A percentile compares a stretch with the other conserved stretches of the same genome.
Conservation (phyloP, 108 stramenopile species). For the Nitzschia sp. region DNA sequence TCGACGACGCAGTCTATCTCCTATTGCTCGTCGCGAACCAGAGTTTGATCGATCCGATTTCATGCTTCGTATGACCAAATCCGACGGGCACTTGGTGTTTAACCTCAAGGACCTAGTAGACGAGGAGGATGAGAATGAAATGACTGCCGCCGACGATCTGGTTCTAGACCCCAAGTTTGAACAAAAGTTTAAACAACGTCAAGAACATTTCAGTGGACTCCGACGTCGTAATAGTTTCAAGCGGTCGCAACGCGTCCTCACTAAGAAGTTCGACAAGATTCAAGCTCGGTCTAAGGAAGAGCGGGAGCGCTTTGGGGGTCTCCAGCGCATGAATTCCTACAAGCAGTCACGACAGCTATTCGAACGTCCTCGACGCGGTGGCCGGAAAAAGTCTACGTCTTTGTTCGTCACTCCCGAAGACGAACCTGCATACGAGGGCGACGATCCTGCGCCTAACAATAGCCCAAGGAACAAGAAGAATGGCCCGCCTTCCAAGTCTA, state of each 20-base stretch:
- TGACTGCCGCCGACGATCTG: neutral
- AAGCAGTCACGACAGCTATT: constrained; percentile 8
- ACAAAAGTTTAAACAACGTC: constrained; percentile 4
- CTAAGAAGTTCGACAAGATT: constrained; percentile 2
- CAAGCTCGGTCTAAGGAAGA: constrained; percentile 9
- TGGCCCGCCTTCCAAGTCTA: neutral
- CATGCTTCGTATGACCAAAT: constrained; percentile 7
- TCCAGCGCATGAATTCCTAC: constrained; percentile 17
- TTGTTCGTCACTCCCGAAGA: too few relatives aligned
- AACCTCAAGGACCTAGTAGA: neutral
- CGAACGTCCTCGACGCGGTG: too few relatives aligned
- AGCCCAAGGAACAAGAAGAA: neutral
- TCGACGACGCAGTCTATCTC: constrained; percentile 7
- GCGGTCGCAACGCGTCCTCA: constrained; percentile 3
- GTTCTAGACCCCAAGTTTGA: constrained; percentile 6
- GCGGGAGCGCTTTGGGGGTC: constrained; percentile 1
- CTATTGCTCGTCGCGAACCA: neutral
- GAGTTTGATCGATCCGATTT: neutral
- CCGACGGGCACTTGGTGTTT: constrained; percentile 5
- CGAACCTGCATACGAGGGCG: neutral
- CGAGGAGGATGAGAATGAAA: neutral
- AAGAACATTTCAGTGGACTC: constrained; percentile 18
- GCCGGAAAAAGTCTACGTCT: neutral
- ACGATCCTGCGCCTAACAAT: neutral
- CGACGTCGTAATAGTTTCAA: constrained; percentile 19